Percentiles rank a stretch among this genome's conserved stretches.
Evolutionary conservation across 305 asterid species (phyloP).

Genomic region (Striga hermonthica): DNA sequence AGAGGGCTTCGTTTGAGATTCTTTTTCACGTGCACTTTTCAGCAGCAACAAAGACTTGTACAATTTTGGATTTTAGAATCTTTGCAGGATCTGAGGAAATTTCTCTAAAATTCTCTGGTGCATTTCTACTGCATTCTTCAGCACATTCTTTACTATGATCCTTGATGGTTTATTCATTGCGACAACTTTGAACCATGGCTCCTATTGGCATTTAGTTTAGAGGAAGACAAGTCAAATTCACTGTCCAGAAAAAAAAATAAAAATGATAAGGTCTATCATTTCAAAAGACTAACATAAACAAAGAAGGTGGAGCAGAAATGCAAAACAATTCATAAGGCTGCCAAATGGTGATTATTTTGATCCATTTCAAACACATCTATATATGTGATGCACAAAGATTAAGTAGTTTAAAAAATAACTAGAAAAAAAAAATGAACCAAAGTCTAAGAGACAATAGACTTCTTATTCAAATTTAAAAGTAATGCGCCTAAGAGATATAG

Average conservation of each 20-base stretch:
- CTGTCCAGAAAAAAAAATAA: too few species aligned
- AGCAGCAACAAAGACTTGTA: constrained; percentile 33
- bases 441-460: constrained; percentile 14
- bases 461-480: constrained; percentile 26
- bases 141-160: constrained; percentile 33
- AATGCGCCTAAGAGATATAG: constrained; percentile 33
- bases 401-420: constrained; percentile 16
- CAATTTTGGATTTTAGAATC: constrained; percentile 39
- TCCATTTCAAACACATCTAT: constrained; percentile 13
- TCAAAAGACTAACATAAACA: constrained; percentile 12
- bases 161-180: constrained; percentile 34
- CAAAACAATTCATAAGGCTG: constrained; percentile 18
- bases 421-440: constrained; percentile 19
- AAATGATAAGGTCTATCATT: constrained; percentile 24
- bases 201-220: too few species aligned
- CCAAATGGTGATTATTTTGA: constrained; percentile 18
- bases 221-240: too few species aligned
- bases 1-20: constrained; percentile 29
- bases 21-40: constrained; percentile 31
- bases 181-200: constrained; percentile 58
- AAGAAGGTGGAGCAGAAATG: constrained; percentile 24
- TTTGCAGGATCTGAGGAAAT: constrained; percentile 34
- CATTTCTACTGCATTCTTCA: constrained; percentile 38
- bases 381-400: constrained; percentile 17
- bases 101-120: constrained; percentile 32